Base-by-base conservation (phyloP, 164 flowering plant species). In the Platanus orientalis region DNA sequence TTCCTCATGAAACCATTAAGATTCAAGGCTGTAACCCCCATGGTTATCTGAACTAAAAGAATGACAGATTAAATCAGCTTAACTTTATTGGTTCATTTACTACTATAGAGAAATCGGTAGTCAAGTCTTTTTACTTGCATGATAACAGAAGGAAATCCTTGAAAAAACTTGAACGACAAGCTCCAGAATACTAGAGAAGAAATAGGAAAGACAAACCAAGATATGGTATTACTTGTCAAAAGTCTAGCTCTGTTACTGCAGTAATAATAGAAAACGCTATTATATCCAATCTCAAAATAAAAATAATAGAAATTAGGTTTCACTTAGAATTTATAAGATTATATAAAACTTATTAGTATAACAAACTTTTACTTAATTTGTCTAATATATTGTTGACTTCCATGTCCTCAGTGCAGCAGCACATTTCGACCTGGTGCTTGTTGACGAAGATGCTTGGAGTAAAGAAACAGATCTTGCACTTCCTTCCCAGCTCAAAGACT, bases 361-460 rank as follows among this genome's bases (percentile, higher is more conserved):
- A n/a, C n/a, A n/a, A n/a, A n/a, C n/a, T n/a, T n/a, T n/a, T n/a
- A n/a, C n/a, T n/a, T 60, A 19, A 21, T 19, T 48, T 58, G 60
- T 58, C 27, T 61, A 62, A 66, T 73, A 56, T 47, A 21, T 64
- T 50, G 29, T 30, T 58, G 21, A 19, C 57, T 60, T 21, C 40
- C 40, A 19, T 53, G 21, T 73, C 23, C 27, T 36, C 82, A 86
- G 95, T 56, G 62, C 21, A 5, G 64, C 70, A 6, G 48, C 57
- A 17, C 59, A 61, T 44, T 62, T 80, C 27, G 75, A 79, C 54
- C 71, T 90, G 87, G 75, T 90, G 70, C 79, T 93, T 39, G 64
- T 90, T 57, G 96, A 93, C 61, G 69, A 80, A 68, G 98, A 88
- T 44, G 70, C 72, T 54, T 88, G 88, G 84, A 70, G 77, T 40